Base-by-base conservation (phyloP, 2,329 filamentous ascomycete species). In the Rhynchosporium secalis region DNA sequence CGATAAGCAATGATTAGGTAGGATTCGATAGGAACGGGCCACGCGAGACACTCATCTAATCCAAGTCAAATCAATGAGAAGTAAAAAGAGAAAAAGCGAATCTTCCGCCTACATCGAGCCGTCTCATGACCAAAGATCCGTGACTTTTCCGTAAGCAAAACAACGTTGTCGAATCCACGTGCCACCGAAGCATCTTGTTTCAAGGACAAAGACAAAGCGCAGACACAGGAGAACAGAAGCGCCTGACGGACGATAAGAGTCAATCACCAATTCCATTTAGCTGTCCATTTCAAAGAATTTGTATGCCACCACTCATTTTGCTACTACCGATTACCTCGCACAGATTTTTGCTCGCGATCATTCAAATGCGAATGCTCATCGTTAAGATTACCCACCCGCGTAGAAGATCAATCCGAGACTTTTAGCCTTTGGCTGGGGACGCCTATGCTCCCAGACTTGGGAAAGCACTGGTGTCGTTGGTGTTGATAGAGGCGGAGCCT, bases 401-500 rank as follows among this genome's bases (percentile, higher is more conserved):
- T 56, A 60, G 64, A 67, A 66, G 63, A 66, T 65, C 63, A 29
- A 64, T 60, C 60, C 48, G 60, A 65, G 56, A 56, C 63, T 66
- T 66, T 56, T 59, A 12, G 36, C 46, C 33, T 36, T 59, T 31
- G 12, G 56, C 6, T 41, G 49, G 12, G 58, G 48, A 55, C 61
- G 58, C 67, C 64, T 73, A 73, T 69, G 71, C 67, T 71, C 81
- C 81, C 68, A 83, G 74, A 75, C 76, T 80, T 61, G 81, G 81
- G 78, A 83, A 84, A 67, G 80, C 81, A 66, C 72, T 78, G 68
- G 75, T 73, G 74, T 84, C 81, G 66, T 75, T 71, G 69, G 80
- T 74, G 75, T 82, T 80, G 75, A 80, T 76, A 65, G 74, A 71
- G 63, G 77, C 63, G 62, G 65, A 73, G 63, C 68, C 65, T 63